Evolutionary conservation across 768 basidiomycete genomes (phyloP).

Genomic region (Rossbeevera mucosa): DNA sequence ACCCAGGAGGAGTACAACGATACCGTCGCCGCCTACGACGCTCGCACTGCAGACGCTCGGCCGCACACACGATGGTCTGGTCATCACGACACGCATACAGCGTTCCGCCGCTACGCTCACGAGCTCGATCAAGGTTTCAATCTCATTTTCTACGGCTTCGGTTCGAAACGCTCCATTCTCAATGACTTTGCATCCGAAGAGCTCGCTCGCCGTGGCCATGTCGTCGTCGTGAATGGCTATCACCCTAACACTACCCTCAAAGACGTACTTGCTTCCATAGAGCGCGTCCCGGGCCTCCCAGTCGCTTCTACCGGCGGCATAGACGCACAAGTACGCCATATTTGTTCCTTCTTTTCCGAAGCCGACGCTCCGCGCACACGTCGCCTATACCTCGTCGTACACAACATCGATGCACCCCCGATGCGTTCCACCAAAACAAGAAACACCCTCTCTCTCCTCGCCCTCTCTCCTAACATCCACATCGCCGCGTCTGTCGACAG

Average conservation of each 20-base stretch:
- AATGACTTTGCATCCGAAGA: constrained; percentile 65
- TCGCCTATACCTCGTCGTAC: constrained; percentile 74
- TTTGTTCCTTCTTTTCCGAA: constrained; percentile 61
- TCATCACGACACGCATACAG: constrained; percentile 14
- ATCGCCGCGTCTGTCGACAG: constrained; percentile 85
- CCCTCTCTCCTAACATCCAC: constrained; percentile 71
- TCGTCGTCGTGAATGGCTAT: constrained; percentile 76
- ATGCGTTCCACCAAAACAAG: constrained; percentile 63
- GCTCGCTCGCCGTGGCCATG: constrained; percentile 60
- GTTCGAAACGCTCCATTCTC: constrained; percentile 76
- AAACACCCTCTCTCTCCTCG: constrained; percentile 66
- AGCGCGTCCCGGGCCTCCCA: constrained; percentile 31
- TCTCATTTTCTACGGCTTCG: constrained; percentile 82
- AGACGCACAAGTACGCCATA: constrained; percentile 61
- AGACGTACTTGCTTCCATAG: constrained; percentile 62
- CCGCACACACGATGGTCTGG: constrained; percentile 22
- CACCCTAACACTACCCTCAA: constrained; percentile 63
- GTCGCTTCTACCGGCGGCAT: constrained; percentile 24
- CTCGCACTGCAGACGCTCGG: constrained; percentile 5
- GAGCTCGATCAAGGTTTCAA: constrained; percentile 86
- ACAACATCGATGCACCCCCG: constrained; percentile 80
- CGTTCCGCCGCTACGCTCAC: constrained; percentile 57
- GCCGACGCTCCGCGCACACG: constrained; percentile 23
- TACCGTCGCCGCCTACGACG: constrained; percentile 28
- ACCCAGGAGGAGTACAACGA: constrained; percentile 56